phyloP scores from a whole-genome alignment of 139 green algal species.

The Coccomyxa sp. region DNA sequence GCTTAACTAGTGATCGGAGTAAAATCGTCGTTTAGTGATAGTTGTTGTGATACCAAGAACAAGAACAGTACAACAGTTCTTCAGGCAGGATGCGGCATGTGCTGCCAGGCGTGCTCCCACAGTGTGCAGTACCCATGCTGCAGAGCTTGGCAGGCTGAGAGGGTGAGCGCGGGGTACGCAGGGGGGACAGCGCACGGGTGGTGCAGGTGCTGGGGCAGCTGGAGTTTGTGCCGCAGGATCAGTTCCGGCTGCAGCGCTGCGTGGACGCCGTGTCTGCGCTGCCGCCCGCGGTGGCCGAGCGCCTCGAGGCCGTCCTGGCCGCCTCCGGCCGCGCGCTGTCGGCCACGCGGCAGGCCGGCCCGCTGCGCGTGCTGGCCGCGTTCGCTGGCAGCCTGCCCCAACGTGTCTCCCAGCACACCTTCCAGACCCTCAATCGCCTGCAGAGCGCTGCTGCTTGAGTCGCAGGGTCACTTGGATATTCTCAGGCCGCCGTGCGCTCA shows the following conservation, averaged over 20 bases:
- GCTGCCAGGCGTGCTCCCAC: too few relatives aligned
- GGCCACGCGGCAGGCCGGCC: conserved; percentile 6
- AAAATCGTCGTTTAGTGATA: too few relatives aligned
- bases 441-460: neutral
- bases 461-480: neutral
- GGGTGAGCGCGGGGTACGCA: neutral
- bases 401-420: conserved; percentile 26
- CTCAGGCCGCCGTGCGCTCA: too few relatives aligned
- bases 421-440: conserved; percentile 32
- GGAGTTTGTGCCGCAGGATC: conserved; percentile 34
- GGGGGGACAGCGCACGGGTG: conserved; percentile 17
- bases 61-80: too few relatives aligned
- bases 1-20: too few relatives aligned
- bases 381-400: conserved; percentile 35
- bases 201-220: conserved; percentile 31
- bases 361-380: conserved; percentile 23
- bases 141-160: too few relatives aligned
- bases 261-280: conserved; percentile 7
- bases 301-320: conserved; percentile 29
- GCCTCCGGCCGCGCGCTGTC: conserved; percentile 28
- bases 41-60: too few relatives aligned
- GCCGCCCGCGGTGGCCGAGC: conserved; percentile 28
- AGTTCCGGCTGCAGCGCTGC: conserved; percentile 28
- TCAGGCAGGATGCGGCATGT: too few relatives aligned
- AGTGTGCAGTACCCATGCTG: too few relatives aligned